These are phyloP conservation scores for Rhodotorula glutinis DNA, from an alignment of 1,284 basidiomycete genomes.

Conservation along the genomic window DNA sequence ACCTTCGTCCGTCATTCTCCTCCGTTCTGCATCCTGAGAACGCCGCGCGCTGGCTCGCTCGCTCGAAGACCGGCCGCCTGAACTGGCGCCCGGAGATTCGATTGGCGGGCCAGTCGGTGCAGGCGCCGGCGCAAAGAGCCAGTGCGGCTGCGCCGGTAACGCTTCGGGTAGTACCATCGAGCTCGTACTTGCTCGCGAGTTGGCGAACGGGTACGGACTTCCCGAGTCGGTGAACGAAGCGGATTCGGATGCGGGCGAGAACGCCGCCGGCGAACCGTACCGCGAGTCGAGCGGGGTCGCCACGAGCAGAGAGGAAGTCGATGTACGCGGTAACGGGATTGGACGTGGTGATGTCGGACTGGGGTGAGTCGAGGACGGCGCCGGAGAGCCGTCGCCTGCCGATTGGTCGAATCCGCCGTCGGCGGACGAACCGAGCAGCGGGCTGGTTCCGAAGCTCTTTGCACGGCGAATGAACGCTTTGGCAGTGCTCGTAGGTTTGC, in stretches of 20 bases:
- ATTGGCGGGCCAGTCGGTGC: neutral
- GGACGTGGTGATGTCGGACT: neutral
- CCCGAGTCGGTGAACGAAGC: neutral
- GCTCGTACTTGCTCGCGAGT: neutral
- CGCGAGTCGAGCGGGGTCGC: constrained; percentile 8
- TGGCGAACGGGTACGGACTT: constrained; percentile 3
- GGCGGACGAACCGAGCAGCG: constrained; percentile 5
- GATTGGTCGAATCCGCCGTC: neutral
- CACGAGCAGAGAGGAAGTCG: neutral
- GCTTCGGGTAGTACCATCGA: constrained; percentile 23
- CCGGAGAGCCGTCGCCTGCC: neutral
- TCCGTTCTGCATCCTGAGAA: neutral
- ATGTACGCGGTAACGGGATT: neutral
- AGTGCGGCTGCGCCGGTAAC: constrained; percentile 9
- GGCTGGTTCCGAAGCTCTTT: constrained; percentile 32
- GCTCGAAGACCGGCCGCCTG: neutral
- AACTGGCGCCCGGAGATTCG: neutral
- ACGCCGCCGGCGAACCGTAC: neutral
- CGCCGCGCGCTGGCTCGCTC: neutral
- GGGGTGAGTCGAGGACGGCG: neutral
- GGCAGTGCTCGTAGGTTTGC: constrained; percentile 21
- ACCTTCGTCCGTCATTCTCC: neutral
- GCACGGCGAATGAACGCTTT: constrained; percentile 24
- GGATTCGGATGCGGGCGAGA: neutral
- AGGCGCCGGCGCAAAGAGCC: constrained; percentile 4